Conservation (phyloP, 2,329 filamentous ascomycete species). For the Orbilia oligospora region DNA sequence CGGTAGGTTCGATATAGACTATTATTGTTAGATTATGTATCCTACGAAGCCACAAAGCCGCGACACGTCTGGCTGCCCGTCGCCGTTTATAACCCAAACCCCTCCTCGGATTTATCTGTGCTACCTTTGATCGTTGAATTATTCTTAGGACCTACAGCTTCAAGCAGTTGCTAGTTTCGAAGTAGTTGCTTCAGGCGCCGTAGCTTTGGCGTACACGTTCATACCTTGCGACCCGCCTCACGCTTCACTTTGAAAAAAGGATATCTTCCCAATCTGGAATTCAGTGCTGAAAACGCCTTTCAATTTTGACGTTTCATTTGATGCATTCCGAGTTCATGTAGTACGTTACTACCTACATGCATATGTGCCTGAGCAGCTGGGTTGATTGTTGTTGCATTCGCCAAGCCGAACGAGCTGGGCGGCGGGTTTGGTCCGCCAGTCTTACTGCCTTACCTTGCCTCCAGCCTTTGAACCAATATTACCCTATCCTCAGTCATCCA, state of each 20-base stretch:
- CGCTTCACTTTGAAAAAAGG: not conserved
- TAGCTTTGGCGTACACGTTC: not conserved
- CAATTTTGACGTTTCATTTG: conserved; percentile 15
- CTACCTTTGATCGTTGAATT: not conserved
- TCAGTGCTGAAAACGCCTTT: not conserved
- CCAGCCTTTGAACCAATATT: not conserved
- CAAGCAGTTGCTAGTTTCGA: not conserved
- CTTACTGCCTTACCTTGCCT: not conserved
- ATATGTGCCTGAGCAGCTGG: not conserved
- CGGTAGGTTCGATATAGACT: not conserved
- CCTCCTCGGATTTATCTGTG: not conserved
- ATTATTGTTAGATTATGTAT: not conserved
- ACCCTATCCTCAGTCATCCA: conserved; percentile 12
- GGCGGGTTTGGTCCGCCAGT: conserved; percentile 17
- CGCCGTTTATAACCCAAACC: not conserved
- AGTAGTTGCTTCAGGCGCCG: not conserved
- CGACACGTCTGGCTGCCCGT: conserved; percentile 8
- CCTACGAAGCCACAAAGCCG: conserved; percentile 1
- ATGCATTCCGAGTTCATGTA: not conserved
- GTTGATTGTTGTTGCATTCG: conserved; percentile 14
- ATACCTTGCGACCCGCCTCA: not conserved
- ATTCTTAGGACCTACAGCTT: too few species aligned
- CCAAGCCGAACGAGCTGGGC: conserved; percentile 32
- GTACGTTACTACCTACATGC: too few species aligned
- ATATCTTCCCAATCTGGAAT: not conserved